These are phyloP conservation scores for Apodospora peruviana DNA, from an alignment of 495 filamentous ascomycete species.

Conservation along the genomic window DNA sequence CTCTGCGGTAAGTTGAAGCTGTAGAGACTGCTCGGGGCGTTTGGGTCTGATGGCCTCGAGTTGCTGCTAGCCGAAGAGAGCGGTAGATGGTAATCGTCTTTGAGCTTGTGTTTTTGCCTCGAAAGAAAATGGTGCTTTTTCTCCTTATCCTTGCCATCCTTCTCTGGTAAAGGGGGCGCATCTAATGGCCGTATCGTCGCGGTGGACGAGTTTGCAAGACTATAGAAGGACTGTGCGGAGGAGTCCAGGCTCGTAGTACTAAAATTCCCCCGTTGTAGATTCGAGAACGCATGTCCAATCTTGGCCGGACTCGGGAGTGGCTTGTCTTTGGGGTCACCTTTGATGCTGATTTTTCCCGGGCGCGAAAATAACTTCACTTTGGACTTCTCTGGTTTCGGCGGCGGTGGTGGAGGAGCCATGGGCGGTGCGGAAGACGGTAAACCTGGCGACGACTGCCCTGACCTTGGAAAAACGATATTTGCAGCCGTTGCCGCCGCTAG, in stretches of 20 bases:
- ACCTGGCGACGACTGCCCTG: slow-evolving; percentile 45
- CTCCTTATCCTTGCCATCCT: slow-evolving; percentile 55
- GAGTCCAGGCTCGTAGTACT: slow-evolving; percentile 77
- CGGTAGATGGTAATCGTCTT: slow-evolving; percentile 71
- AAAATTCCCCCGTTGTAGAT: slow-evolving; percentile 61
- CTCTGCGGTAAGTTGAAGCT: slow-evolving; percentile 61
- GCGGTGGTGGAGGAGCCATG: slow-evolving; percentile 40
- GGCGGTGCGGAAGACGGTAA: slow-evolving; percentile 25
- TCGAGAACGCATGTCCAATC: slow-evolving; percentile 55
- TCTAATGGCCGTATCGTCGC: slow-evolving; percentile 62
- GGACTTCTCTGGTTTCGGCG: slow-evolving; percentile 68
- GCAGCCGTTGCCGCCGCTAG: slow-evolving; percentile 76
- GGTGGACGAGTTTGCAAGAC: slow-evolving; percentile 73
- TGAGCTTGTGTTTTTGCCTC: slow-evolving; percentile 85
- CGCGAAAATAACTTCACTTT: slow-evolving; percentile 92
- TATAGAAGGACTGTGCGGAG: slow-evolving; percentile 70
- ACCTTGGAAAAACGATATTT: slow-evolving; percentile 76
- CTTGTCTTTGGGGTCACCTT: slow-evolving; percentile 64
- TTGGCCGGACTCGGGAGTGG: slow-evolving; percentile 79
- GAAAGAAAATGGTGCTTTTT: slow-evolving; percentile 82
- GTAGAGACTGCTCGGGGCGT: slow-evolving; percentile 79
- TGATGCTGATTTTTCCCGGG: slow-evolving; percentile 68
- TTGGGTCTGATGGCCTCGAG: slow-evolving; percentile 78
- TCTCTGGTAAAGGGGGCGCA: slow-evolving; percentile 19
- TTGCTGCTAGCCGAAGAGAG: slow-evolving; percentile 89